A percentile compares a stretch with the other conserved stretches of the same genome.
Conservation (phyloP, 2,329 filamentous ascomycete species). For the Cladophialophora bantiana region DNA sequence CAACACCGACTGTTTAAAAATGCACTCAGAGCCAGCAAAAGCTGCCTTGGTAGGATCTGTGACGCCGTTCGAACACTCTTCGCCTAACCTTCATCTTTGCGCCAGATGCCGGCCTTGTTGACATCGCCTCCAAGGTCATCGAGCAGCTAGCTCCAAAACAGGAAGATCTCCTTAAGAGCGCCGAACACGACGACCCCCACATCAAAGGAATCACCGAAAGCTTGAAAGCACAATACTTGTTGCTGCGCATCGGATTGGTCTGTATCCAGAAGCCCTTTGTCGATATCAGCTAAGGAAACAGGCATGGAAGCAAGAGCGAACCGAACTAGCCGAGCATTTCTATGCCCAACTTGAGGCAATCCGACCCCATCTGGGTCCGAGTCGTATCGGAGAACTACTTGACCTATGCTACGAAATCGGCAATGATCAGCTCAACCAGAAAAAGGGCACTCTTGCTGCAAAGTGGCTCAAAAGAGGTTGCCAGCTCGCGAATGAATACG, state of each 20-base stretch:
- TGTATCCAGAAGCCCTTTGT: constrained; percentile 37
- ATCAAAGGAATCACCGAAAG: constrained; percentile 20
- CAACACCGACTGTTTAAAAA: constrained; percentile 68
- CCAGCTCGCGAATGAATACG: constrained; percentile 63
- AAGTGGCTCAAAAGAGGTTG: constrained; percentile 78
- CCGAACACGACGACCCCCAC: neutral
- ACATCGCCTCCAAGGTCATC: constrained; percentile 67
- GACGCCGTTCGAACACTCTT: neutral
- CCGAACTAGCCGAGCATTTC: constrained; percentile 81
- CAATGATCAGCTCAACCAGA: constrained; percentile 60
- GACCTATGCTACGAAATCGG: constrained; percentile 78
- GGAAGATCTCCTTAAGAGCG: constrained; percentile 7
- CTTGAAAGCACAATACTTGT: constrained; percentile 63
- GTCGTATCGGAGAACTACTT: constrained; percentile 66
- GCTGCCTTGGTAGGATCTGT: constrained; percentile 59
- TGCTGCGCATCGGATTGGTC: constrained; percentile 72
- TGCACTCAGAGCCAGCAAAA: constrained; percentile 69
- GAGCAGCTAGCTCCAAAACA: constrained; percentile 63
- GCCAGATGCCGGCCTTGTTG: constrained; percentile 52
- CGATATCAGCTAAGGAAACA: constrained; percentile 46
- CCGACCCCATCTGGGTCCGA: constrained; percentile 52
- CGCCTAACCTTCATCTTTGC: constrained; percentile 1
- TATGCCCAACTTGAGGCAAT: constrained; percentile 65
- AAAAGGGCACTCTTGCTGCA: constrained; percentile 62
- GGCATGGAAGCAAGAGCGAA: constrained; percentile 76